These are phyloP conservation scores for Fraxinus velutina DNA, from an alignment of 305 asterid genomes.

Conservation along the genomic window DNA sequence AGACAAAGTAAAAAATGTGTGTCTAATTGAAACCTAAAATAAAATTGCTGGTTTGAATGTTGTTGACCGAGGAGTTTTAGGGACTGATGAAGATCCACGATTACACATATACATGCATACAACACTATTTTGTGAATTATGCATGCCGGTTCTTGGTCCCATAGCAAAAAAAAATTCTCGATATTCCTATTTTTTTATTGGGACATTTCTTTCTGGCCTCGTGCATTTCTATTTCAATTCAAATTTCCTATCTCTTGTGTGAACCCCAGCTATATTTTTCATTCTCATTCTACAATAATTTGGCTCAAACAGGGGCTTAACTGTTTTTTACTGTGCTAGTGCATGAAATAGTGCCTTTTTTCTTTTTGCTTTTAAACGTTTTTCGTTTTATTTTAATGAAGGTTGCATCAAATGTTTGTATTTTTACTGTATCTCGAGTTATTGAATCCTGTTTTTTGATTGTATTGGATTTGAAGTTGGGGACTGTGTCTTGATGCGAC, in stretches of 20 bases:
- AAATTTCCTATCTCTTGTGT: too few species aligned
- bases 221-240: background rate
- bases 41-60: background rate
- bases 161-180: background rate
- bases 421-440: background rate
- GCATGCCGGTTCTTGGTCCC: background rate
- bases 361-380: background rate
- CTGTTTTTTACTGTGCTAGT: background rate
- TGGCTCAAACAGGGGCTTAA: background rate
- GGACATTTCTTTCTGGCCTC: background rate
- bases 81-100: background rate
- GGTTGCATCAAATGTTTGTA: background rate
- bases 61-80: background rate
- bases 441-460: constrained; percentile 3
- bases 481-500: constrained; percentile 63
- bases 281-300: too few species aligned
- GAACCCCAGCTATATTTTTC: background rate
- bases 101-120: background rate
- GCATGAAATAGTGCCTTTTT: background rate
- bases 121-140: background rate
- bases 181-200: background rate
- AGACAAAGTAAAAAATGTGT: background rate
- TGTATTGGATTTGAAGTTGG: constrained; percentile 48
- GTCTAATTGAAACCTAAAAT: background rate
- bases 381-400: background rate